A percentile compares a stretch with the other conserved stretches of the same genome.
Conservation (phyloP, 768 basidiomycete genomes). For the Podaxis carcinomalis region DNA sequence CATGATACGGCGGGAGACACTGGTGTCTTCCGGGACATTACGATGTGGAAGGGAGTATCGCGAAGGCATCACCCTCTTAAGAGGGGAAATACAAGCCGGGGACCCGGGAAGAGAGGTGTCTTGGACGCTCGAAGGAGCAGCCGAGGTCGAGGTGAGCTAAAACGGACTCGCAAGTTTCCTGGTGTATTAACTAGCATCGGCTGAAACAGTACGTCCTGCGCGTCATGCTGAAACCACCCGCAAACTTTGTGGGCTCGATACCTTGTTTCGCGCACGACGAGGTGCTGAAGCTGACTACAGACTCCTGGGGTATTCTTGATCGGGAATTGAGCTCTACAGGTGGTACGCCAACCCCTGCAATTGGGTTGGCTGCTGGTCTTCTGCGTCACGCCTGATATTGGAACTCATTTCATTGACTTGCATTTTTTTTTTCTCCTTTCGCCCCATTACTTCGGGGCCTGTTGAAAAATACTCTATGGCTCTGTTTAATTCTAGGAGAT, state of each 20-base stretch:
- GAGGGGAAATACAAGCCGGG: constrained; percentile 32
- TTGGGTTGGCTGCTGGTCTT: constrained; percentile 26
- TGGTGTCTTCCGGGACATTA: constrained; percentile 19
- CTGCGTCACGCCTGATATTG: constrained; percentile 8
- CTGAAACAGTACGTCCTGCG: constrained; percentile 34
- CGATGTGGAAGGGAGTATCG: constrained; percentile 24
- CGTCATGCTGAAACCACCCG: constrained; percentile 27
- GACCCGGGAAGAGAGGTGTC: constrained; percentile 30
- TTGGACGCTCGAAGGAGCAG: constrained; percentile 28
- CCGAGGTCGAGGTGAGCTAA: constrained; percentile 24
- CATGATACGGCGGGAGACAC: constrained; percentile 23
- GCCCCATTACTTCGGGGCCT: neutral
- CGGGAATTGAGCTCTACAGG: constrained; percentile 32
- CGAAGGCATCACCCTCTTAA: constrained; percentile 31
- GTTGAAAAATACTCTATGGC: neutral
- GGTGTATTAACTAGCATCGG: neutral
- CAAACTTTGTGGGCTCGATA: constrained; percentile 23
- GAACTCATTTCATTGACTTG: neutral
- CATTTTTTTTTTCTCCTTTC: neutral
- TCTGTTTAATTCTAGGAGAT: neutral
- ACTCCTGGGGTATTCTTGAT: constrained; percentile 33
- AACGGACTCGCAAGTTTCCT: neutral
- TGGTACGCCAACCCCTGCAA: constrained; percentile 34
- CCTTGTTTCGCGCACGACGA: constrained; percentile 34
- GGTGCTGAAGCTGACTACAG: constrained; percentile 32